Evolutionary conservation across 148 eudicot genomes (phyloP).

Genomic region (Silene conica): DNA sequence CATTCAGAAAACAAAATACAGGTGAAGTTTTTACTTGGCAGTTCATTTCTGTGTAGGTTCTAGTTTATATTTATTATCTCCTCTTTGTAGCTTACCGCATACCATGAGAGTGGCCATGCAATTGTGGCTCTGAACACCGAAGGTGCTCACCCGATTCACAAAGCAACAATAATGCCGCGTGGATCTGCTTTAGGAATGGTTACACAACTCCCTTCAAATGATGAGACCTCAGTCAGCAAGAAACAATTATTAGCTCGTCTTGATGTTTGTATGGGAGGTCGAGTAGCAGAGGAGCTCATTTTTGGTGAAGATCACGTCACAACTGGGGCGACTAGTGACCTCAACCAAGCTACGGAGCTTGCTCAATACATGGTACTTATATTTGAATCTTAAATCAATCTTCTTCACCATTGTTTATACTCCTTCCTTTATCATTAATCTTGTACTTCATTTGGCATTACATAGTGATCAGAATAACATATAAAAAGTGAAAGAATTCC

Average conservation of each 20-base stretch:
- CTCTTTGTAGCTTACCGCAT: constrained; percentile 76
- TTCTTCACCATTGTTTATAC: too few relatives aligned
- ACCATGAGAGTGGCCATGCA: constrained; percentile 99
- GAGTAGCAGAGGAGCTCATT: constrained; percentile 97
- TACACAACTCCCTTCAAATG: constrained; percentile 87
- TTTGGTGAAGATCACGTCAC: constrained; percentile 88
- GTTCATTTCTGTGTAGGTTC: neutral
- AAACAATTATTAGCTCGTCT: constrained; percentile 93
- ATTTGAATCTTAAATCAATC: neutral
- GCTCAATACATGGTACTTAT: constrained; percentile 86
- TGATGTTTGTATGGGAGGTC: constrained; percentile 99
- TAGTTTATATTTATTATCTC: neutral
- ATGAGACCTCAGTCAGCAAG: constrained; percentile 88
- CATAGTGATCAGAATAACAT: too few relatives aligned
- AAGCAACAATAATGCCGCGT: constrained; percentile 95
- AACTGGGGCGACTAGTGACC: constrained; percentile 96
- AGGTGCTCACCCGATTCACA: constrained; percentile 97
- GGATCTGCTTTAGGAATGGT: constrained; percentile 99
- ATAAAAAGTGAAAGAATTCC: too few relatives aligned
- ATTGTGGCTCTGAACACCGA: constrained; percentile 84
- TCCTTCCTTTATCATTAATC: too few relatives aligned
- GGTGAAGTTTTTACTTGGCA: too few relatives aligned
- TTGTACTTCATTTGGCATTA: too few relatives aligned
- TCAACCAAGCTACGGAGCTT: constrained; percentile 81
- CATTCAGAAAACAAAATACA: too few relatives aligned